Percentiles rank a stretch among this genome's conserved stretches.
Evolutionary conservation across 257 asterid genomes (phyloP).

Genomic region (Nicotiana undulata): DNA sequence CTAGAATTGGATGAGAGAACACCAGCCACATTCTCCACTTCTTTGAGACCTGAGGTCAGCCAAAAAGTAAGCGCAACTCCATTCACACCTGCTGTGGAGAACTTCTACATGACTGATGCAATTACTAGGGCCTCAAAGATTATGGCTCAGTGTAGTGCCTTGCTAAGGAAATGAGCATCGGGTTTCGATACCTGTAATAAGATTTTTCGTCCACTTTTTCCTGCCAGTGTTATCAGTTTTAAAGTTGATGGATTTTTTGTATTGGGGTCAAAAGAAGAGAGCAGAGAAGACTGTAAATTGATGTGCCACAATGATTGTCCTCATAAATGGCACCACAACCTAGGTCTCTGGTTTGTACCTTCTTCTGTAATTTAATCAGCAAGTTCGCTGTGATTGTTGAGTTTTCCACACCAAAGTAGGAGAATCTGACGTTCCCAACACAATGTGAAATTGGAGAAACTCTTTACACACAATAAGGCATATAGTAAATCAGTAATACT

Average conservation of each 20-base stretch:
- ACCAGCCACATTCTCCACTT: slow-evolving; percentile 58
- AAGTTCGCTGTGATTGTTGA: slow-evolving; percentile 5
- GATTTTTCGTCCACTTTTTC: slow-evolving; percentile 15
- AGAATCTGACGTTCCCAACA: not conserved
- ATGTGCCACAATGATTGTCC: slow-evolving; percentile 19
- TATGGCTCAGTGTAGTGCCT: slow-evolving; percentile 92
- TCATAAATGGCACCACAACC: slow-evolving; percentile 59
- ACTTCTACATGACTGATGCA: slow-evolving; percentile 91
- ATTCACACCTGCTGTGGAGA: slow-evolving; percentile 50
- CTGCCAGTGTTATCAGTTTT: slow-evolving; percentile 7
- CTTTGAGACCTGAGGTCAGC: slow-evolving; percentile 65
- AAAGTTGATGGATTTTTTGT: slow-evolving; percentile 12
- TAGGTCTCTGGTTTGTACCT: slow-evolving; percentile 26
- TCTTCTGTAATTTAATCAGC: slow-evolving; percentile 19
- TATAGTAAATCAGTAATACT: no score
- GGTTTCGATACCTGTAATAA: slow-evolving; percentile 31
- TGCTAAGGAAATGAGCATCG: slow-evolving; percentile 47
- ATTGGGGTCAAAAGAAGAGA: not conserved
- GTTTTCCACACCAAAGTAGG: not conserved
- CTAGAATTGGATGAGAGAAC: slow-evolving; percentile 72
- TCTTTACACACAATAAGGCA: not conserved
- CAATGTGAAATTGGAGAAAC: not conserved
- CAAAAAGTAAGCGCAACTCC: slow-evolving; percentile 47
- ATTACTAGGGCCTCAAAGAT: slow-evolving; percentile 96
- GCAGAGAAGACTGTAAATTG: slow-evolving; percentile 6